A percentile compares a stretch with the other conserved stretches of the same genome.
Conservation (phyloP, 1,139 yeast genomes). For the Diutina pseudorugosa region DNA sequence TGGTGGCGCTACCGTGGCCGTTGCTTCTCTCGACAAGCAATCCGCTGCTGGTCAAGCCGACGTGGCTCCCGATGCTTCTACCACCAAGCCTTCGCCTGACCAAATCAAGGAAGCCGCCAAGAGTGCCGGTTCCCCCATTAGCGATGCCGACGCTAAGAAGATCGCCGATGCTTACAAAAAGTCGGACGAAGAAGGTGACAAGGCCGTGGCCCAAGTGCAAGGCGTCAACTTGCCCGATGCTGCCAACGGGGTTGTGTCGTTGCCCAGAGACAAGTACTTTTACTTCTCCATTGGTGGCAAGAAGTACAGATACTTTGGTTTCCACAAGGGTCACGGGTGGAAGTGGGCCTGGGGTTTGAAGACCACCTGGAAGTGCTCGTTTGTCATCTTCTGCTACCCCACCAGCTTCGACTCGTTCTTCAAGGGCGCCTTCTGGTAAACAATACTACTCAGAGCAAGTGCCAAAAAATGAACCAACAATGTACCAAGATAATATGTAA, state of each 20-base stretch:
- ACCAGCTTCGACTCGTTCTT: background rate
- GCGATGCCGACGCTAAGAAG: background rate
- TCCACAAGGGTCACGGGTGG: background rate
- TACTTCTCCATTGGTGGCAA: background rate
- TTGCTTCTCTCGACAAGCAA: background rate
- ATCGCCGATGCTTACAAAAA: background rate
- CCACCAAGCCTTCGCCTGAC: background rate
- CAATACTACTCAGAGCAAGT: too few relatives aligned
- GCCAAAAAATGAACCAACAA: too few relatives aligned
- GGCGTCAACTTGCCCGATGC: background rate
- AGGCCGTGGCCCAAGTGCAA: background rate
- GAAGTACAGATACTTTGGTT: background rate
- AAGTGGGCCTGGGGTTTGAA: background rate
- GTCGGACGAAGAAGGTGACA: background rate
- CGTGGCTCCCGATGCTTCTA: background rate
- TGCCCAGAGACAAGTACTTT: background rate
- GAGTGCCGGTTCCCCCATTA: background rate
- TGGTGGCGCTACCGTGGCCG: background rate
- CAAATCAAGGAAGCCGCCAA: background rate
- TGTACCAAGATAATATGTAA: too few relatives aligned
- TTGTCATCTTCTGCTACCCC: background rate
- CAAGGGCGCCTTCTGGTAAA: background rate
- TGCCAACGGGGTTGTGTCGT: background rate
- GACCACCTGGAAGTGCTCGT: background rate
- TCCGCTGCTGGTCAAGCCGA: background rate